Base-by-base conservation (phyloP, 2,329 filamentous ascomycete genomes). In the Apiospora aurea region DNA sequence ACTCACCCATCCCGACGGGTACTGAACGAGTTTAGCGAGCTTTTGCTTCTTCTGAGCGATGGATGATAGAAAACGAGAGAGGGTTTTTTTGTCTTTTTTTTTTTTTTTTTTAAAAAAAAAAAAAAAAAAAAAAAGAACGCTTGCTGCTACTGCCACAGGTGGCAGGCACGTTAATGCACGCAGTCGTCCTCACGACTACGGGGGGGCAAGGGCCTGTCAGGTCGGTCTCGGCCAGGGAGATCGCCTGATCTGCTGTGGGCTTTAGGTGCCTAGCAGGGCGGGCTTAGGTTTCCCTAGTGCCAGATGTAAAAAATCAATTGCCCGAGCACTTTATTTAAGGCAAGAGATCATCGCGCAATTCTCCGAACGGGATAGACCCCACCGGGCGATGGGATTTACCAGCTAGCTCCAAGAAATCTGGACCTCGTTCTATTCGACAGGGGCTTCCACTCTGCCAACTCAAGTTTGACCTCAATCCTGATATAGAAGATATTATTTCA, bases 311-410 rank as follows among this genome's bases (percentile, higher is more conserved):
- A 11, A 4, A 21, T 34, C 38, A 38, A 61, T 61, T 38, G 26
- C 34, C 53, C 53, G 53, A 61, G 53, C 4, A 8, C 13, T 29
- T 7, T 57, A 21, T 29, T 57, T 57, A 34, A 57, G 26, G 43
- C 64, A 24, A n/a, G 14, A 44, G 38, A 67, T 67, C 64, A 26
- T 46, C 64, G 13, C 43, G 1, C 38, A 67, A 67, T 46, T 67
- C 11, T 67, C 64, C n/a, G 64, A 41, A 41, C 18, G 38, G 38
- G n/a, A 11, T 21, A 24, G 21, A 0, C 64, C 21, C 51, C 51
- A n/a, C 7, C n/a, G 44, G 6, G 18, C 4, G 4, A 51, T 13
- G 49, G 13, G 49, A 26, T 51, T 26, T 4, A 13, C 49, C 13
- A 29, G 24, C 29, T 8, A 14, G 13, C 51, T 29, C 34, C 51